Evolutionary conservation across 106 monocot genomes (phyloP), one percentile per base, ranked within the genome.

Genomic region (Acorus calamus): DNA sequence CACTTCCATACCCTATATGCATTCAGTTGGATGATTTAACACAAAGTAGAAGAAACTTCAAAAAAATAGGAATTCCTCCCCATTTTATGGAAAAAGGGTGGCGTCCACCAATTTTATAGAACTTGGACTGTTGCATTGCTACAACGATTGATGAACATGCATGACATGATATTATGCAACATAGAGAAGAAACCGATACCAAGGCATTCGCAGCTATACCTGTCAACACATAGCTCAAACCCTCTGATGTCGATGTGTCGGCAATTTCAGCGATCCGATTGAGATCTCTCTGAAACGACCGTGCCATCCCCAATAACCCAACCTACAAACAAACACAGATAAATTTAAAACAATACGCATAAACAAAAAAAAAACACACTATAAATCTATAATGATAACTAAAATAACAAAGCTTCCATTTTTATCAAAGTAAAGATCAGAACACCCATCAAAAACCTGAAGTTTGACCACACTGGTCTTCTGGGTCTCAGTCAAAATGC

Each of bases 401-500:
- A 5, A 54, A 14, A 57, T 43, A 47, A 68, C 45, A 28, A 28
- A 28, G 28, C 28, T 28, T 28, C 28, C 28, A 28, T 28, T 28
- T 28, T 28, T 28, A 1, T 28, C 28, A 28, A 11, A 48, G 46
- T 14, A 52, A 44, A 3, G 44, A 49, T 11, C 28, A 56, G 8
- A n/a, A 11, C 57, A 8, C 42, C 62, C 4, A 60, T 42, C 51
- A 70, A 44, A 52, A 46, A 89, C 94, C 94, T 96, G 94, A 51
- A 96, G 82, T 75, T 96, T 96, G 61, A 96, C 54, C 6, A 96
- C 87, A 12, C 68, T 90, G 42, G 87, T 90, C 84, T 87, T 96
- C 69, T 89, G 79, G 12, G 80, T 71, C 48, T 77, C 87, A 5
- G 86, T 82, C 41, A 96, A 80, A 4, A 96, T 71, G 47, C 94